Percentiles rank a stretch among this genome's conserved stretches.
phyloP scores from a whole-genome alignment of 148 eudicot genomes.

The Nepenthes gracilis region DNA sequence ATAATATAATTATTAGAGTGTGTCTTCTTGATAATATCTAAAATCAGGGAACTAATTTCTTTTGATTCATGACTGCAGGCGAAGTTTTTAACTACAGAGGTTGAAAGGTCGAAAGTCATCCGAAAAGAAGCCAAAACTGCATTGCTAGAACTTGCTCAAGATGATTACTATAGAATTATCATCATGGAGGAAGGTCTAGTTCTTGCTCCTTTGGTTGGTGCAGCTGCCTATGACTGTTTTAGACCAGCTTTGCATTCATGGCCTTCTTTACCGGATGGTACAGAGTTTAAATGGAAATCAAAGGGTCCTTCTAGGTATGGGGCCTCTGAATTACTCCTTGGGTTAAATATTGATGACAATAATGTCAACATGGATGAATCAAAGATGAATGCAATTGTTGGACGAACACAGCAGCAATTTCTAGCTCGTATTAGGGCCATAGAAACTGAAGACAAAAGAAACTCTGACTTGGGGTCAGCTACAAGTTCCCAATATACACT shows the following conservation, averaged over 20 bases:
- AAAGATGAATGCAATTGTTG: constrained; percentile 58
- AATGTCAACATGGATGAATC: constrained; percentile 38
- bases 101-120: constrained; percentile 41
- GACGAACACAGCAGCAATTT: constrained; percentile 65
- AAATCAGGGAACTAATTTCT: not conserved
- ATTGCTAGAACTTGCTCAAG: constrained; percentile 60
- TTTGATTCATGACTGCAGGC: constrained; percentile 31
- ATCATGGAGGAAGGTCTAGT: constrained; percentile 77
- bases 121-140: constrained; percentile 58
- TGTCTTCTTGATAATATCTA: too few relatives aligned
- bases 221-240: constrained; percentile 58
- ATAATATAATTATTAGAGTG: too few relatives aligned
- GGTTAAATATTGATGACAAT: constrained; percentile 45
- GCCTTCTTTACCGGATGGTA: constrained; percentile 85
- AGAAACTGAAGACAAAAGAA: constrained; percentile 45
- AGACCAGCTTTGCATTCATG: constrained; percentile 60
- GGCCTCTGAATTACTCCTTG: constrained; percentile 67
- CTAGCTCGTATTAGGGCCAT: constrained; percentile 82
- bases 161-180: constrained; percentile 53
- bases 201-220: constrained; percentile 75
- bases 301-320: constrained; percentile 59
- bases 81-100: constrained; percentile 37
- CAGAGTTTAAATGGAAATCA: constrained; percentile 40
- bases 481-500: constrained; percentile 33
- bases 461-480: constrained; percentile 16